Conservation (phyloP, 2,329 filamentous ascomycete genomes). For the Monosporascus sp. region DNA sequence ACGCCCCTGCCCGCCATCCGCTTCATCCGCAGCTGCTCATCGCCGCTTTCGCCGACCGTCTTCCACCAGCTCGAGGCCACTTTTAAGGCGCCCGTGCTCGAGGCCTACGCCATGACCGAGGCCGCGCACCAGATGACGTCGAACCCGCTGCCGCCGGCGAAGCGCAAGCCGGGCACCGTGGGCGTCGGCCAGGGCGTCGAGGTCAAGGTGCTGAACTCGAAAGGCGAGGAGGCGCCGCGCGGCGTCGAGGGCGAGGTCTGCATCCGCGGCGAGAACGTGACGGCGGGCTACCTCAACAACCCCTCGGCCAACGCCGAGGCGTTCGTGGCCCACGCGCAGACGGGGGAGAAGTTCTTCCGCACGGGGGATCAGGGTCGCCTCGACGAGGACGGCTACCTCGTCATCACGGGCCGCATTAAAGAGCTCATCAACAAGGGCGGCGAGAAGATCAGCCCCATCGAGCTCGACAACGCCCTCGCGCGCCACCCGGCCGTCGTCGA, state of each 20-base stretch:
- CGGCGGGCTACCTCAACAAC: constrained; percentile 82
- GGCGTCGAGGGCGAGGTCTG: constrained; percentile 76
- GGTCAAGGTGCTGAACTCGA: constrained; percentile 67
- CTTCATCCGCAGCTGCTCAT: constrained; percentile 85
- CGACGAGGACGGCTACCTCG: constrained; percentile 74
- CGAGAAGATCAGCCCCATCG: constrained; percentile 85
- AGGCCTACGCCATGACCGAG: constrained; percentile 92
- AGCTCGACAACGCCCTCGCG: constrained; percentile 78
- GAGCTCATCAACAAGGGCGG: constrained; percentile 88
- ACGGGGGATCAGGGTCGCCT: constrained; percentile 82
- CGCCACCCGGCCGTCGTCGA: constrained; percentile 68
- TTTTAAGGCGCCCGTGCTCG: constrained; percentile 74
- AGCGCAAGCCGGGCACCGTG: constrained; percentile 75
- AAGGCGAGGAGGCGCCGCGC: constrained; percentile 61
- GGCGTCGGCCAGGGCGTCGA: constrained; percentile 81
- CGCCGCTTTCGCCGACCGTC: constrained; percentile 73
- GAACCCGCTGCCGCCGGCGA: constrained; percentile 63
- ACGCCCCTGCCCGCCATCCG: constrained; percentile 66
- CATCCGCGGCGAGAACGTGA: constrained; percentile 77
- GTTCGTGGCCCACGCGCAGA: constrained; percentile 55
- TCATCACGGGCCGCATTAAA: constrained; percentile 89
- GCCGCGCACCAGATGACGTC: constrained; percentile 82
- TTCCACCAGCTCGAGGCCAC: constrained; percentile 74
- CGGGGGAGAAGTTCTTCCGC: constrained; percentile 61
- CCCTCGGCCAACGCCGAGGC: constrained; percentile 66